phyloP scores from a whole-genome alignment of 2,329 filamentous ascomycete species.

The Bertia moriformis region DNA sequence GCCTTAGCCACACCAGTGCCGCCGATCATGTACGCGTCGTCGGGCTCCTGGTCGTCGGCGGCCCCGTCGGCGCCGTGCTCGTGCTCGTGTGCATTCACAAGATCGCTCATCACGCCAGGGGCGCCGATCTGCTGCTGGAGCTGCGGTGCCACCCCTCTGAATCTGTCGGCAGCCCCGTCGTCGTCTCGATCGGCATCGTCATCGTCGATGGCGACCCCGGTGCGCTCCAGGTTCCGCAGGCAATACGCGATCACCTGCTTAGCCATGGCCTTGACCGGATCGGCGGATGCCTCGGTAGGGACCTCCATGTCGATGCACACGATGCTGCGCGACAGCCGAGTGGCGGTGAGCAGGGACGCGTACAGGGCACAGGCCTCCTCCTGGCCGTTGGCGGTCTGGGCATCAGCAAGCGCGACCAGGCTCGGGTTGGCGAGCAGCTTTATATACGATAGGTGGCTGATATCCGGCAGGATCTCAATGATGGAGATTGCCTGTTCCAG shows the following conservation, averaged over 20 bases:
- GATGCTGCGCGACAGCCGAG: slow-evolving; percentile 67
- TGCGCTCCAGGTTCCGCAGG: slow-evolving; percentile 74
- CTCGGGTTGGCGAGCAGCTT: slow-evolving; percentile 71
- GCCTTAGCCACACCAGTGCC: slow-evolving; percentile 93
- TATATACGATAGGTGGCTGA: slow-evolving; percentile 66
- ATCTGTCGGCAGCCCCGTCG: too few relatives aligned
- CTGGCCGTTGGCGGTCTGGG: slow-evolving; percentile 64
- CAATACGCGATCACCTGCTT: slow-evolving; percentile 94
- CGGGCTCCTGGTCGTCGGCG: slow-evolving; percentile 57
- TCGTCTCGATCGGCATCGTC: slow-evolving; percentile 44
- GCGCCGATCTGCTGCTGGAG: slow-evolving; percentile 10
- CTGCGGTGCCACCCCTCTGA: too few relatives aligned
- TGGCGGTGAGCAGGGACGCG: slow-evolving; percentile 77
- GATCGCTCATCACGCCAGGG: slow-evolving; percentile 58
- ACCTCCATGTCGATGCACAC: slow-evolving; percentile 87
- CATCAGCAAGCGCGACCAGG: slow-evolving; percentile 56
- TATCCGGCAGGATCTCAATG: slow-evolving; percentile 79
- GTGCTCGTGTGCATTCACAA: slow-evolving; percentile 27
- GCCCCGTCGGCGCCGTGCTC: too few relatives aligned
- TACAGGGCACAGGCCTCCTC: slow-evolving; percentile 92
- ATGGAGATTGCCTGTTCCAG: slow-evolving; percentile 81
- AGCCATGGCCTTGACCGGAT: slow-evolving; percentile 79
- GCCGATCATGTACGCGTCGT: slow-evolving; percentile 90
- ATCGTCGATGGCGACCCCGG: too few relatives aligned
- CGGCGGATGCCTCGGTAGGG: slow-evolving; percentile 66